Conservation (phyloP, 805 yeast species). For the Yarrowia porcina region DNA sequence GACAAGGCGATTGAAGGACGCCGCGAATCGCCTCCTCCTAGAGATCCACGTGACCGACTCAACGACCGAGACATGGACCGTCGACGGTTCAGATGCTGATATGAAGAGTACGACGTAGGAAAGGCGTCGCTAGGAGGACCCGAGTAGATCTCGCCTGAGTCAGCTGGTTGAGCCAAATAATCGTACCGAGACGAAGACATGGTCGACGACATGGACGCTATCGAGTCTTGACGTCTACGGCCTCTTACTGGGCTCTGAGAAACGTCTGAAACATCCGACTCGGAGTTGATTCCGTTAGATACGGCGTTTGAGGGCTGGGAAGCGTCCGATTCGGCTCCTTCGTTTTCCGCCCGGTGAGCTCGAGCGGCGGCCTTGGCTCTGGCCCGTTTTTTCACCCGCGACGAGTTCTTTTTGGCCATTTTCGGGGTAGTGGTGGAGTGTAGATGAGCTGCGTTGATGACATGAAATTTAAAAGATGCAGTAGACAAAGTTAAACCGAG, state of each 20-base stretch:
- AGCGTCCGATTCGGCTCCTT: neutral
- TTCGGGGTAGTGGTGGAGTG: neutral
- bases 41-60: slow-evolving; percentile 27
- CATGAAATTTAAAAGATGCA: neutral
- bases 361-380: slow-evolving; percentile 20
- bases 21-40: slow-evolving; percentile 1
- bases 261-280: neutral
- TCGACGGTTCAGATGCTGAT: slow-evolving; percentile 46
- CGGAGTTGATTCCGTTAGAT: neutral
- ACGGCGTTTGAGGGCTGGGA: neutral
- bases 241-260: neutral
- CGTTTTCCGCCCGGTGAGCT: neutral
- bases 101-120: slow-evolving; percentile 66
- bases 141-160: slow-evolving; percentile 55
- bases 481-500: neutral
- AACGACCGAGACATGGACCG: neutral
- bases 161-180: slow-evolving; percentile 25
- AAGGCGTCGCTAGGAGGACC: slow-evolving; percentile 70
- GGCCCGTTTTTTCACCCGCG: slow-evolving; percentile 14
- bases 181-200: slow-evolving; percentile 16
- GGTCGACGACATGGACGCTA: slow-evolving; percentile 3
- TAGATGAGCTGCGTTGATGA: neutral
- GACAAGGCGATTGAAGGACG: neutral
- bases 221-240: slow-evolving; percentile 4
- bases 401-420: slow-evolving; percentile 17